phyloP scores from a whole-genome alignment of 495 filamentous ascomycete species.

The Sphaerosporella brunnea region DNA sequence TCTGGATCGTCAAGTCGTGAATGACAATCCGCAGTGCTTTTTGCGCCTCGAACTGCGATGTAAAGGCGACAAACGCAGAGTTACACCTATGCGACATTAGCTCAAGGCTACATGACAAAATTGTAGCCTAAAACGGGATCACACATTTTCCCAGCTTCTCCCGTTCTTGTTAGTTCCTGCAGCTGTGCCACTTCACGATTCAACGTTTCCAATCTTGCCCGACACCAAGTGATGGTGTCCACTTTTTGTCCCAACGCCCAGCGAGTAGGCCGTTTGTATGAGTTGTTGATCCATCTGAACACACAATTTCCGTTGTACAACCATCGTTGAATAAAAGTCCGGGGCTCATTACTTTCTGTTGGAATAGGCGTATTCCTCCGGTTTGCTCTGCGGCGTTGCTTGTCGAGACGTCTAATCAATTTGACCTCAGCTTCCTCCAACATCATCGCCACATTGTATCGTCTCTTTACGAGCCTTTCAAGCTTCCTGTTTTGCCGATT shows the following conservation, averaged over 20 bases:
- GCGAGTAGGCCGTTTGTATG: constrained; percentile 43
- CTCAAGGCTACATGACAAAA: constrained; percentile 31
- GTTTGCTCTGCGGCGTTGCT: too few species aligned
- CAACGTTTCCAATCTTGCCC: constrained; percentile 58
- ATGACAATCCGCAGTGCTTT: constrained; percentile 66
- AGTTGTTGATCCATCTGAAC: too few species aligned
- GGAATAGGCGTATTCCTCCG: too few species aligned
- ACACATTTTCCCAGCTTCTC: background rate
- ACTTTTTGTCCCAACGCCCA: constrained; percentile 33
- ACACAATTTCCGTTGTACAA: too few species aligned
- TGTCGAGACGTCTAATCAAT: constrained; percentile 60
- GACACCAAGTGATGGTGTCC: constrained; percentile 84
- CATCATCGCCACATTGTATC: constrained; percentile 65
- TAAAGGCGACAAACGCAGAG: constrained; percentile 80
- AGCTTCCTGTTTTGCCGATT: constrained; percentile 60
- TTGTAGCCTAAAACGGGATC: background rate
- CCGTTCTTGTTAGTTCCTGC: constrained; percentile 39
- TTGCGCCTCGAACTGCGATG: constrained; percentile 63
- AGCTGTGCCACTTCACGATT: constrained; percentile 59
- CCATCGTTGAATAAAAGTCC: too few species aligned
- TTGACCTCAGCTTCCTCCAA: constrained; percentile 81
- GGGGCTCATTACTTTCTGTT: too few species aligned
- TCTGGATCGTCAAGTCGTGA: constrained; percentile 76
- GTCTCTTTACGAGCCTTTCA: constrained; percentile 64
- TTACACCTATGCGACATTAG: constrained; percentile 47